These are phyloP conservation scores for Eucalyptus marginata DNA, from an alignment of 345 rosid genomes.

Conservation along the genomic window DNA sequence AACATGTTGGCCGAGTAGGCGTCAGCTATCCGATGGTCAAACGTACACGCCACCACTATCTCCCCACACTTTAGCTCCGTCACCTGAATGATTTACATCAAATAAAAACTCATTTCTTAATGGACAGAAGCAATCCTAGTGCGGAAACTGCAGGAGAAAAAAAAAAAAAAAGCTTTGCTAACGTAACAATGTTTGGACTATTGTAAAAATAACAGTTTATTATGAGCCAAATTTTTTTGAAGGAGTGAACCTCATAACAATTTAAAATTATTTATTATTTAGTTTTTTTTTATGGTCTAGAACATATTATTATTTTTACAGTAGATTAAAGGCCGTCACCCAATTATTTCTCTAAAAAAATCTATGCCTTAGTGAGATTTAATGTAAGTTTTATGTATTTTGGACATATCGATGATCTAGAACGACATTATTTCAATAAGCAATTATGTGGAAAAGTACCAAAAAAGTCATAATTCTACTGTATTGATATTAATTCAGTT, in stretches of 20 bases:
- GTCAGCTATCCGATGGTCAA: constrained; percentile 72
- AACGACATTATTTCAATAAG: neutral
- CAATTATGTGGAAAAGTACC: neutral
- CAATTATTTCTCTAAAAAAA: no score
- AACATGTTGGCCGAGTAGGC: constrained; percentile 73
- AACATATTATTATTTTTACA: no score
- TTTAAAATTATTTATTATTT: no score
- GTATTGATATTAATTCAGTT: no score
- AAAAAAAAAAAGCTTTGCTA: neutral
- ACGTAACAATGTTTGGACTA: no score
- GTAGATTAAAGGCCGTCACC: no score
- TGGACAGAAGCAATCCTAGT: neutral
- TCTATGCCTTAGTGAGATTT: neutral
- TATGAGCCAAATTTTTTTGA: no score
- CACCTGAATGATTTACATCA: constrained; percentile 11
- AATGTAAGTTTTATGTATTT: neutral
- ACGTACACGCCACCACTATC: constrained; percentile 52
- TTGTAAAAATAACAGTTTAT: no score
- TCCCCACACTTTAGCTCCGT: constrained; percentile 60
- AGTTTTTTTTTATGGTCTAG: no score
- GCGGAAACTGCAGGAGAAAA: neutral
- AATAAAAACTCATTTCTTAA: neutral
- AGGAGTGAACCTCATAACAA: no score
- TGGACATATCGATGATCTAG: neutral
- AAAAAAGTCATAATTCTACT: neutral